Evolutionary conservation across 345 rosid species (phyloP).

Genomic region (Mangifera indica): DNA sequence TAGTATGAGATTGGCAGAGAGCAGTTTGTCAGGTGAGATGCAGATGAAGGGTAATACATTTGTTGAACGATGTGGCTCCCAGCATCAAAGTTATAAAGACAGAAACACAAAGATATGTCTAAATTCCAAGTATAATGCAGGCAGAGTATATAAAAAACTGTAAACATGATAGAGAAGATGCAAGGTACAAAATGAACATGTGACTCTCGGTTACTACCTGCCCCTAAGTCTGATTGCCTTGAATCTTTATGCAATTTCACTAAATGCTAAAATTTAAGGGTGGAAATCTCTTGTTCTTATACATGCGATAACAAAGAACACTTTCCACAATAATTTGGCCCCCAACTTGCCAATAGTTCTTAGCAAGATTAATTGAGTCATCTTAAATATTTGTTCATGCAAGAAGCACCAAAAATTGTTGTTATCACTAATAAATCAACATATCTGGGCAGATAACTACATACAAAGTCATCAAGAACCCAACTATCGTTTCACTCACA

Average conservation of each 20-base stretch:
- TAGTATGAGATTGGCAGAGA: constrained; percentile 1
- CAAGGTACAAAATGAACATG: not conserved
- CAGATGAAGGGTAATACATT: not conserved
- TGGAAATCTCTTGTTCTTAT: not conserved
- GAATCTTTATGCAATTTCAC: not conserved
- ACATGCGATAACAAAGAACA: not conserved
- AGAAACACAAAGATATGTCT: not conserved
- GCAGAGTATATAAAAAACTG: not conserved
- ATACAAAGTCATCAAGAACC: not conserved
- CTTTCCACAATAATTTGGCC: not conserved
- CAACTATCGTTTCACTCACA: not conserved
- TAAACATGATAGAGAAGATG: constrained; percentile 2
- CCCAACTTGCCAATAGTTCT: not conserved
- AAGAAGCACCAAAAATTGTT: constrained; percentile 3
- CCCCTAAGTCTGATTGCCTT: no score
- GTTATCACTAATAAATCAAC: not conserved
- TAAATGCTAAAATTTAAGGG: not conserved
- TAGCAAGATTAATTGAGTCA: not conserved
- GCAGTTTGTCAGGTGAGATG: not conserved
- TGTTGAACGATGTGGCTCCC: not conserved
- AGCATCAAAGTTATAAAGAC: not conserved
- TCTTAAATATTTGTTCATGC: not conserved
- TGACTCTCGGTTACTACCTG: no score
- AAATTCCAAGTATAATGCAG: not conserved
- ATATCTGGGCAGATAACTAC: not conserved